phyloP scores from a whole-genome alignment of 345 rosid species.

The Sonneratia caseolaris region DNA sequence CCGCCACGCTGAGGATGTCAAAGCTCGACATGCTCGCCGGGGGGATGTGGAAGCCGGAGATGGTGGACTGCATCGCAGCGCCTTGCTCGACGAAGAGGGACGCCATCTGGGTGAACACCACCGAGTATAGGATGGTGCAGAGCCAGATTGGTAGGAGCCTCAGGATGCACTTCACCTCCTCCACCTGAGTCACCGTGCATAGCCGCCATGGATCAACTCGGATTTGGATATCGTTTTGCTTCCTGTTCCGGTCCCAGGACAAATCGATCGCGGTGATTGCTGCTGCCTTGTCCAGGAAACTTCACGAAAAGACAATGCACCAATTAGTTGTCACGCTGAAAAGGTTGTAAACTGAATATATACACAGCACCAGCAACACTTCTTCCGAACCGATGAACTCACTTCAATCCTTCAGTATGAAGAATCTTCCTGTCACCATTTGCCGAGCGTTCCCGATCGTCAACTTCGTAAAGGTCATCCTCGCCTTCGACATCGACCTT shows the following conservation, averaged over 20 bases:
- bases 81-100: conserved; percentile 99
- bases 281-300: conserved; percentile 95
- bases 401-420: conserved; percentile 84
- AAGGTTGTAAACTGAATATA: no score
- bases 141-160: conserved; percentile 95
- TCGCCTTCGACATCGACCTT: conserved; percentile 30
- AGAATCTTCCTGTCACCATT: conserved; percentile 60
- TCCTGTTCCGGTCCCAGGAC: conserved; percentile 29
- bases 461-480: conserved; percentile 35
- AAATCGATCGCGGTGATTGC: conserved; percentile 52
- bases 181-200: conserved; percentile 89
- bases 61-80: conserved; percentile 79
- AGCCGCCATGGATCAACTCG: conserved; percentile 50
- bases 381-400: conserved; percentile 11
- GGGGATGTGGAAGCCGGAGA: conserved; percentile 69
- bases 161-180: conserved; percentile 94
- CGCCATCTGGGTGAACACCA: conserved; percentile 98
- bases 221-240: conserved; percentile 20
- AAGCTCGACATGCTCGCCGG: conserved; percentile 99
- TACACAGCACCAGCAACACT: no score
- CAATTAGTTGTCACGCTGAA: not conserved
- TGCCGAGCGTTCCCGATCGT: conserved; percentile 28
- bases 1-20: conserved; percentile 82
- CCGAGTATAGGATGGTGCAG: conserved; percentile 91
- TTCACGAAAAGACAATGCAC: conserved; percentile 12